Evolutionary conservation across 768 basidiomycete genomes (phyloP).

Genomic region (Trametes meyenii): DNA sequence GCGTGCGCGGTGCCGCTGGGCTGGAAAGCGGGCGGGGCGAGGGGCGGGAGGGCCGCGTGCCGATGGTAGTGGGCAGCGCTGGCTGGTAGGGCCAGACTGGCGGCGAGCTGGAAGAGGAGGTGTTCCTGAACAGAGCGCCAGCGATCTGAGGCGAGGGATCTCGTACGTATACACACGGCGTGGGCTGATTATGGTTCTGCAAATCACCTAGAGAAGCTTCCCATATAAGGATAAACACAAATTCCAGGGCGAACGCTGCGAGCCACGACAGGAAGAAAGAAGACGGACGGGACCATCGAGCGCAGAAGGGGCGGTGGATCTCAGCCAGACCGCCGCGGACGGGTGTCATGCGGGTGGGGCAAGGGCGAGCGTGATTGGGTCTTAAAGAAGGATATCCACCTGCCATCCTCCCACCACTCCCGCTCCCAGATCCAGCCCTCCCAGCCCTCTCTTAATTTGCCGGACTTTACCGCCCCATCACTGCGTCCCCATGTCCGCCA

Average conservation of each 20-base stretch:
- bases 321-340: not conserved
- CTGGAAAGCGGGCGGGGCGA: not conserved
- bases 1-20: not conserved
- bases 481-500: constrained; percentile 15
- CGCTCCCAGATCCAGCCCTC: constrained; percentile 4
- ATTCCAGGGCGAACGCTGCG: not conserved
- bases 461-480: constrained; percentile 7
- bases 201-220: constrained; percentile 13
- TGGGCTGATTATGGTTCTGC: not conserved
- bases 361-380: constrained; percentile 4
- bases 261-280: constrained; percentile 2
- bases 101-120: too few relatives aligned
- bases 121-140: constrained; percentile 1
- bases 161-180: constrained; percentile 14
- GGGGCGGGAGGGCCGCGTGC: not conserved
- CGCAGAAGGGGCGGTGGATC: constrained; percentile 9
- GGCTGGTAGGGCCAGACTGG: too few relatives aligned
- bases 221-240: not conserved
- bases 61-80: too few relatives aligned
- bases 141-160: constrained; percentile 9
- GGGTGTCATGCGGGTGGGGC: not conserved
- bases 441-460: constrained; percentile 4
- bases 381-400: constrained; percentile 10
- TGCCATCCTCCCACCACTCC: constrained; percentile 2
- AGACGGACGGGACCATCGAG: not conserved